Percentiles rank a stretch among this genome's conserved stretches.
Evolutionary conservation across 2,329 filamentous ascomycete species (phyloP).

Genomic region (Hymenoscyphus fructigenus): DNA sequence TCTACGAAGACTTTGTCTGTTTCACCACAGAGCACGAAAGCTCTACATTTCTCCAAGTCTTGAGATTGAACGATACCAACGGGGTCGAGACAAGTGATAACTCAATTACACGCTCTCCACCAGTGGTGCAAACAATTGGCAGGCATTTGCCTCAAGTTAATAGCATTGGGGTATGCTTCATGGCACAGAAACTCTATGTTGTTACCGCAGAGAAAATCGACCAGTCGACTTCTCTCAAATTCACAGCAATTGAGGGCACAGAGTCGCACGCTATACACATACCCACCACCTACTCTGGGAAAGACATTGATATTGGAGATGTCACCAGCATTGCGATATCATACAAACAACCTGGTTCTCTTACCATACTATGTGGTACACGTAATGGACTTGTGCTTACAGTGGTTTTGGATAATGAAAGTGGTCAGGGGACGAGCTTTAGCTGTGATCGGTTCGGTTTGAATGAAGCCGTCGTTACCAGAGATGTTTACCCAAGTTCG

Average conservation of each 20-base stretch:
- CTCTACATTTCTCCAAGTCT: conserved; percentile 21
- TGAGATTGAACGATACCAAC: conserved; percentile 15
- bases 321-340: conserved; percentile 31
- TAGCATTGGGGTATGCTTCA: conserved; percentile 19
- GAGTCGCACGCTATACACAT: conserved; percentile 16
- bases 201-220: conserved; percentile 25
- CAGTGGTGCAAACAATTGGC: conserved; percentile 19
- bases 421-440: conserved; percentile 17
- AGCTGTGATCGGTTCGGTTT: conserved; percentile 29
- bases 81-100: conserved; percentile 18
- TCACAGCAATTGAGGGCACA: conserved; percentile 21
- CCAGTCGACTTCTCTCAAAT: conserved; percentile 20
- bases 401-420: conserved; percentile 21
- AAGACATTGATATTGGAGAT: conserved; percentile 20
- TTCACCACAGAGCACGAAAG: conserved; percentile 27
- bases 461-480: conserved; percentile 29
- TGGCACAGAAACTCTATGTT: conserved; percentile 16
- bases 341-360: conserved; percentile 4
- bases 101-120: conserved; percentile 1
- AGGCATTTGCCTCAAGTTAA: conserved; percentile 22
- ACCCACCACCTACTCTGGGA: conserved; percentile 6
- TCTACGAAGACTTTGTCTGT: conserved; percentile 25
- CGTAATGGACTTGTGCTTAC: conserved; percentile 32
- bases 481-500: conserved; percentile 22
- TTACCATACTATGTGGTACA: conserved; percentile 33